Evolutionary conservation across 257 asterid species (phyloP).

Genomic region (Solanum paucissectum): DNA sequence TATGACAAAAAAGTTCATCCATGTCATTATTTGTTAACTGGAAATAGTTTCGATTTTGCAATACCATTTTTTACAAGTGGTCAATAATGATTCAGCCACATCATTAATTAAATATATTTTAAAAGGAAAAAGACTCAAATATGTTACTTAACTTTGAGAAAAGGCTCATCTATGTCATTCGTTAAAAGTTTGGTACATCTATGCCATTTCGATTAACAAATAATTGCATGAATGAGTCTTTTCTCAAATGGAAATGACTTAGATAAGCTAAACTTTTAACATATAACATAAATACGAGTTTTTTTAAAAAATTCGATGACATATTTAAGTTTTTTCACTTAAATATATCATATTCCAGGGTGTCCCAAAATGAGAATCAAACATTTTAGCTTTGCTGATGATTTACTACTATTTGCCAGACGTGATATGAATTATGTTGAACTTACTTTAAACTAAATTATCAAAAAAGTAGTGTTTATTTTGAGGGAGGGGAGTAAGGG

Average conservation of each 20-base stretch:
- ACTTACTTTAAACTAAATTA: neutral
- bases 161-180: neutral
- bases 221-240: neutral
- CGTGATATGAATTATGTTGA: neutral
- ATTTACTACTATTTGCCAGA: neutral
- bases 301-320: too few relatives aligned
- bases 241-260: neutral
- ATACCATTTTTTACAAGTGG: neutral
- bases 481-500: neutral
- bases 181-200: too few relatives aligned
- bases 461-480: neutral
- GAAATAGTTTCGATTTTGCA: neutral
- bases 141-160: too few relatives aligned
- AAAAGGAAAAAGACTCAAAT: neutral
- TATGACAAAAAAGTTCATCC: neutral
- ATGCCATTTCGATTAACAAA: too few relatives aligned
- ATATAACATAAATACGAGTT: accelerated
- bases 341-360: neutral
- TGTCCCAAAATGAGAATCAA: neutral
- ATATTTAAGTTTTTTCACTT: neutral
- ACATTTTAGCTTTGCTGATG: neutral
- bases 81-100: too few relatives aligned
- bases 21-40: too few relatives aligned
- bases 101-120: too few relatives aligned
- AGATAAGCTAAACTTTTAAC: too few relatives aligned